Conservation (phyloP, 331 rosid genomes). For the Telfairia occidentalis region DNA sequence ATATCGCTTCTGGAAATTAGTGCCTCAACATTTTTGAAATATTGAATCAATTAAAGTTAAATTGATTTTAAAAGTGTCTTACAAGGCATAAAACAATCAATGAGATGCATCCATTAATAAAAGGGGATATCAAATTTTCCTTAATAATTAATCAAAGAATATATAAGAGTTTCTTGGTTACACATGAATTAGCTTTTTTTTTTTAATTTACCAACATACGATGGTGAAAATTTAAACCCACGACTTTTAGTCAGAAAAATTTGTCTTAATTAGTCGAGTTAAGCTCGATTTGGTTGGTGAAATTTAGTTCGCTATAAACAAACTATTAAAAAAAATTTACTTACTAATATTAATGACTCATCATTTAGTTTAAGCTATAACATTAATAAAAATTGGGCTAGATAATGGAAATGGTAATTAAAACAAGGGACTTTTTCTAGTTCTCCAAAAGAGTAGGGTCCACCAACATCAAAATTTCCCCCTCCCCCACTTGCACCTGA, state of each 20-base stretch:
- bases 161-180: background rate
- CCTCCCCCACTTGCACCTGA: slow-evolving; percentile 39
- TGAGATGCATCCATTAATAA: background rate
- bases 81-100: background rate
- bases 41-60: background rate
- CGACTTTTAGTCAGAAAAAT: no score
- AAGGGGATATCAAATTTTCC: background rate
- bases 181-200: no score
- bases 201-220: no score
- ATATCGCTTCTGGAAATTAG: background rate
- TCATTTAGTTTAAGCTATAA: no score
- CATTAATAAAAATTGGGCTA: background rate
- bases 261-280: no score
- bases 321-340: no score
- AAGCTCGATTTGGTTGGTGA: no score
- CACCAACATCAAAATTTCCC: slow-evolving; percentile 35
- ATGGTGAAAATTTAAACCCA: no score
- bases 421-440: slow-evolving; percentile 10
- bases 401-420: background rate
- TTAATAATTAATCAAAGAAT: background rate
- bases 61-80: background rate
- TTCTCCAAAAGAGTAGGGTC: slow-evolving; percentile 34
- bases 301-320: no score
- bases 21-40: background rate
- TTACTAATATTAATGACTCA: no score